phyloP scores from a whole-genome alignment of 2,329 filamentous ascomycete species.

The Colletotrichum sp. region DNA sequence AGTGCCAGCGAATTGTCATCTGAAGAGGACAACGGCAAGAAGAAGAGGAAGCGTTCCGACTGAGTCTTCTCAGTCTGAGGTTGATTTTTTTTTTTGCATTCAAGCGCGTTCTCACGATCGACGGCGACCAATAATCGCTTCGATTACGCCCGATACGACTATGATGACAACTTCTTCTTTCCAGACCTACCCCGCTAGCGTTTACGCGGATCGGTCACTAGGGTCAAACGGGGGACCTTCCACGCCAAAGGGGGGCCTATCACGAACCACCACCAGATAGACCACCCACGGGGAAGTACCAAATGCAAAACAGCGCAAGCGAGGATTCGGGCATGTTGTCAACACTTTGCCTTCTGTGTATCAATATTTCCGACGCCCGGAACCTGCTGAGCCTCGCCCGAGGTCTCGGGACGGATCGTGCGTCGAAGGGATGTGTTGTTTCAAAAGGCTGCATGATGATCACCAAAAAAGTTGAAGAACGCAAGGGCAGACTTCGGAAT shows the following conservation, averaged over 20 bases:
- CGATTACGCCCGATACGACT: conserved; percentile 35
- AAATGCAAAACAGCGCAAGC: conserved; percentile 42
- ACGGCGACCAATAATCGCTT: conserved; percentile 18
- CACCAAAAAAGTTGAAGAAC: conserved; percentile 29
- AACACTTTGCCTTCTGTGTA: conserved; percentile 46
- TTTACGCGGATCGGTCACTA: conserved; percentile 33
- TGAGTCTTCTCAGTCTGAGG: conserved; percentile 36
- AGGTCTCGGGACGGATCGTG: conserved; percentile 21
- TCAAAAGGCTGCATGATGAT: conserved; percentile 31
- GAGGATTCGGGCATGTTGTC: conserved; percentile 41
- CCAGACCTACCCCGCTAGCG: conserved; percentile 21
- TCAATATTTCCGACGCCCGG: conserved; percentile 40
- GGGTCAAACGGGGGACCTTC: conserved; percentile 23
- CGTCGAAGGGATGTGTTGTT: conserved; percentile 18
- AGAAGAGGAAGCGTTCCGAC: conserved; percentile 82
- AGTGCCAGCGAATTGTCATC: conserved; percentile 64
- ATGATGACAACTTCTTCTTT: conserved; percentile 23
- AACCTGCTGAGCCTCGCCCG: conserved; percentile 24
- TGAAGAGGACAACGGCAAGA: conserved; percentile 57
- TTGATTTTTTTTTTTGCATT: conserved; percentile 17
- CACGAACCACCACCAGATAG: conserved; percentile 23
- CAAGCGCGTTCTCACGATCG: conserved; percentile 10
- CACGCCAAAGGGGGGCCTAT: background rate
- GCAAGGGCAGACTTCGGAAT: conserved; percentile 21
- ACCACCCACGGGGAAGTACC: conserved; percentile 35